Percentiles rank a stretch among this genome's conserved stretches.
Evolutionary conservation across 2,329 filamentous ascomycete genomes (phyloP).

Genomic region (Hymenoscyphus fraxineus): DNA sequence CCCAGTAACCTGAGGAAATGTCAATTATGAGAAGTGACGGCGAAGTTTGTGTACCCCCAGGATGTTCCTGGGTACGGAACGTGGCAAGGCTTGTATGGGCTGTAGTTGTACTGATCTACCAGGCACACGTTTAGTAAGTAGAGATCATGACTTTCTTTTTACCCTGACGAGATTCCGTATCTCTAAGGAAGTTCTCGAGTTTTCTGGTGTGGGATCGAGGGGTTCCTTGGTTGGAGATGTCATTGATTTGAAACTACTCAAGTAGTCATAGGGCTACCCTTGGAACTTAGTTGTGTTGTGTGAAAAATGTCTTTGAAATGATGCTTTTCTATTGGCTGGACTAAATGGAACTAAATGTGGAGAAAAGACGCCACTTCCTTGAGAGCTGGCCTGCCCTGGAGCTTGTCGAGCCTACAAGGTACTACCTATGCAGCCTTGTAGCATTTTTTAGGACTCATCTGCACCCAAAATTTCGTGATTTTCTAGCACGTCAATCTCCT

Average conservation of each 20-base stretch:
- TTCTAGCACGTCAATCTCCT: background rate
- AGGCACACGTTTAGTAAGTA: background rate
- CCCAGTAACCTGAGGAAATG: background rate
- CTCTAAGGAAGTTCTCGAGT: too few relatives aligned
- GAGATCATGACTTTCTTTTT: background rate
- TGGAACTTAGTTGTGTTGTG: background rate
- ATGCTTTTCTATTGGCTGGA: constrained; percentile 6
- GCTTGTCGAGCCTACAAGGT: too few relatives aligned
- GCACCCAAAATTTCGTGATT: constrained; percentile 9
- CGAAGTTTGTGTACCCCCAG: background rate
- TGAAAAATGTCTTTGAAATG: background rate
- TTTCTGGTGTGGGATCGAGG: too few relatives aligned
- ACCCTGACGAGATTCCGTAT: too few relatives aligned
- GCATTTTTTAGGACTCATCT: constrained; percentile 13
- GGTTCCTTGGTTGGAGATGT: background rate
- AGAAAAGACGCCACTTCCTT: constrained; percentile 7
- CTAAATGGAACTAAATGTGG: constrained; percentile 3
- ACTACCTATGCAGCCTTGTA: constrained; percentile 10
- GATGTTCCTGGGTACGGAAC: background rate
- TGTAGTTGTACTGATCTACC: background rate
- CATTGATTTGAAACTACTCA: background rate
- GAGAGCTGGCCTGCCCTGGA: background rate
- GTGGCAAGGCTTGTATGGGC: background rate
- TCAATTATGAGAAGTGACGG: background rate
- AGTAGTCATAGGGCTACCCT: background rate